Evolutionary conservation across 2,329 filamentous ascomycete genomes (phyloP).

Genomic region (Juglanconis sp.): DNA sequence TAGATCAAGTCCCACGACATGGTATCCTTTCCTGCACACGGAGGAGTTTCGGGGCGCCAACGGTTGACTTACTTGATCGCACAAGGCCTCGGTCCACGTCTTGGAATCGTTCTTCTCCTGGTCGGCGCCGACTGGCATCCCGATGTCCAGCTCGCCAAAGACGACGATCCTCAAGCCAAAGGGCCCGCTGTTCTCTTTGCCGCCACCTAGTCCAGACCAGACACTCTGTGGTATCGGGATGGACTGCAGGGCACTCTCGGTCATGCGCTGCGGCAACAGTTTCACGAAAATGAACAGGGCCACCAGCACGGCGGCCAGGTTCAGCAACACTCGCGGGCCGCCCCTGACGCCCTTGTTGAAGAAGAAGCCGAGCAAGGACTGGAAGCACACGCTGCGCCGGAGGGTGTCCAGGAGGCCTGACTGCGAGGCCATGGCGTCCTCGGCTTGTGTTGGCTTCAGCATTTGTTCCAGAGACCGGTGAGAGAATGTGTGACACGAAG

Average conservation of each 20-base stretch:
- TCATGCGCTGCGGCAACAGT: slow-evolving; percentile 21
- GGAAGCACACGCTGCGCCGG: slow-evolving; percentile 9
- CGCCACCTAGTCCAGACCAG: slow-evolving; percentile 13
- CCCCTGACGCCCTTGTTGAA: slow-evolving; percentile 26
- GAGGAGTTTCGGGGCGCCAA: not conserved
- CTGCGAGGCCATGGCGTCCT: slow-evolving; percentile 13
- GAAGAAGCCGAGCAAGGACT: slow-evolving; percentile 25
- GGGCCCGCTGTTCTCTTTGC: not conserved
- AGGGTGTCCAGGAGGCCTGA: not conserved
- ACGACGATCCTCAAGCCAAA: slow-evolving; percentile 47
- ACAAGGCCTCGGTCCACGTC: slow-evolving; percentile 48
- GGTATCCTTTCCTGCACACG: not conserved
- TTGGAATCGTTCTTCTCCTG: slow-evolving; percentile 19
- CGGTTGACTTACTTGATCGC: slow-evolving; percentile 38
- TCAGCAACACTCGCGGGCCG: slow-evolving; percentile 27
- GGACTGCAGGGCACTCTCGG: slow-evolving; percentile 19
- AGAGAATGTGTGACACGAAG: not conserved
- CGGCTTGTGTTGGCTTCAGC: slow-evolving; percentile 2
- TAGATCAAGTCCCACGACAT: not conserved
- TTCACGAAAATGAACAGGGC: slow-evolving; percentile 22
- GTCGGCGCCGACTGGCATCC: slow-evolving; percentile 31
- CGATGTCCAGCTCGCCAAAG: slow-evolving; percentile 49
- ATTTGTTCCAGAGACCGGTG: not conserved
- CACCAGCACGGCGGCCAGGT: slow-evolving; percentile 23
- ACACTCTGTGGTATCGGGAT: slow-evolving; percentile 16